These are phyloP conservation scores for Phaffomyces thermotolerans DNA, from an alignment of 805 yeast genomes.

Conservation along the genomic window DNA sequence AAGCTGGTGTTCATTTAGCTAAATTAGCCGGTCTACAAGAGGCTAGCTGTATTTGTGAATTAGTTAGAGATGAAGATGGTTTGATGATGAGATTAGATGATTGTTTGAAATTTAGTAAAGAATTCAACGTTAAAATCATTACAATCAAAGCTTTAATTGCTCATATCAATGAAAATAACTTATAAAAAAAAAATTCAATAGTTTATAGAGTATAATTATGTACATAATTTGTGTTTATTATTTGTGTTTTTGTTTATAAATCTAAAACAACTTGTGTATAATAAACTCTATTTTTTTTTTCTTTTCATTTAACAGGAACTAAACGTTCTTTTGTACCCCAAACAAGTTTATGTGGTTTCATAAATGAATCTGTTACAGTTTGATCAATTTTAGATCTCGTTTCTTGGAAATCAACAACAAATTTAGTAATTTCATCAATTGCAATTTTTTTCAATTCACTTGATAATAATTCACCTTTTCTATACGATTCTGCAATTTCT, in stretches of 20 bases:
- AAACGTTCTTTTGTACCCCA: conserved; percentile 70
- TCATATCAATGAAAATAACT: conserved; percentile 30
- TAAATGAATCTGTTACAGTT: conserved; percentile 54
- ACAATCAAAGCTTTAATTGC: conserved; percentile 70
- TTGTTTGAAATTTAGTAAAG: conserved; percentile 61
- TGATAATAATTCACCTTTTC: conserved; percentile 73
- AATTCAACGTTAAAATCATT: conserved; percentile 59
- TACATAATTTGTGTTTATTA: background rate
- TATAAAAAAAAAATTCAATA: conserved; percentile 1
- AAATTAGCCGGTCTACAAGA: conserved; percentile 69
- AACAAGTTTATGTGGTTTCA: conserved; percentile 76
- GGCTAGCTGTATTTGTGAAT: conserved; percentile 89
- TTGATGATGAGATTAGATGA: conserved; percentile 91
- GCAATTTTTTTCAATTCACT: conserved; percentile 92
- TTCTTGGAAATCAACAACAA: conserved; percentile 76
- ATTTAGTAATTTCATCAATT: conserved; percentile 70
- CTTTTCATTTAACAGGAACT: conserved; percentile 66
- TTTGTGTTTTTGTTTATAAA: too few relatives aligned
- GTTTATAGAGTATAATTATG: background rate
- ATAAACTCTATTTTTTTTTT: conserved; percentile 12
- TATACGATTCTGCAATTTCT: conserved; percentile 56
- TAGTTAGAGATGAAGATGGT: conserved; percentile 90
- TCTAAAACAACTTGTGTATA: too few relatives aligned
- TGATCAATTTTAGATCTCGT: conserved; percentile 63
- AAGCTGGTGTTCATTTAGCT: conserved; percentile 90